Evolutionary conservation across 2,329 filamentous ascomycete species (phyloP).

Genomic region (Nemania abortiva): DNA sequence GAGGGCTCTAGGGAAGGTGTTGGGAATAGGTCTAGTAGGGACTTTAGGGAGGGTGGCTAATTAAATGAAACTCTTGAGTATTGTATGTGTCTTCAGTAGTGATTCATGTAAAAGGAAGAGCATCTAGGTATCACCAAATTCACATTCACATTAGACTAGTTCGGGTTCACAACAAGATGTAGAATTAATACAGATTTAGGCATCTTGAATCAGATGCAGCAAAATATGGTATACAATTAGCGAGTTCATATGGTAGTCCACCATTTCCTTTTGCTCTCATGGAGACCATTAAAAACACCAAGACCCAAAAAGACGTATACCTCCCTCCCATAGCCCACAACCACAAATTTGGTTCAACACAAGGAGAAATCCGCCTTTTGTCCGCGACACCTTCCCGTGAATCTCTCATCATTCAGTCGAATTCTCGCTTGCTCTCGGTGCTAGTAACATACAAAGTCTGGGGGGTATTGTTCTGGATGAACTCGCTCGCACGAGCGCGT

Average conservation of each 20-base stretch:
- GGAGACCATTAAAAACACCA: conserved; percentile 29
- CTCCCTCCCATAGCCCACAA: conserved; percentile 9
- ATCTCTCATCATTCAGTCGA: conserved; percentile 18
- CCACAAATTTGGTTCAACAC: conserved; percentile 23
- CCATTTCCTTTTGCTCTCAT: conserved; percentile 29
- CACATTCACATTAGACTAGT: not conserved
- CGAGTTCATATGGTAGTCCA: conserved; percentile 14
- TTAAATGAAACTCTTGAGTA: no score
- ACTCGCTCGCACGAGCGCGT: not conserved
- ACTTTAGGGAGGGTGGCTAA: no score
- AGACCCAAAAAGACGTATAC: conserved; percentile 23
- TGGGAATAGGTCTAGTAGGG: no score
- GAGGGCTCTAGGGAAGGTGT: no score
- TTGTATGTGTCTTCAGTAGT: no score
- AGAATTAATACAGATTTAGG: conserved; percentile 2
- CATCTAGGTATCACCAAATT: not conserved
- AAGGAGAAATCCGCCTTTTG: conserved; percentile 26
- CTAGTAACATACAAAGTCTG: conserved; percentile 38
- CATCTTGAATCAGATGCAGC: conserved; percentile 19
- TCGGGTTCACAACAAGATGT: not conserved
- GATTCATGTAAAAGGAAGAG: no score
- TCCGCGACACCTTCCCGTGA: conserved; percentile 25
- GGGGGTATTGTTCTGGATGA: conserved; percentile 33
- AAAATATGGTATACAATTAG: conserved; percentile 35
- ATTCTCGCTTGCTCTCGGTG: conserved; percentile 33